These are phyloP conservation scores for Paecilomyces variotii DNA, from an alignment of 2,329 filamentous ascomycete genomes.

Conservation along the genomic window DNA sequence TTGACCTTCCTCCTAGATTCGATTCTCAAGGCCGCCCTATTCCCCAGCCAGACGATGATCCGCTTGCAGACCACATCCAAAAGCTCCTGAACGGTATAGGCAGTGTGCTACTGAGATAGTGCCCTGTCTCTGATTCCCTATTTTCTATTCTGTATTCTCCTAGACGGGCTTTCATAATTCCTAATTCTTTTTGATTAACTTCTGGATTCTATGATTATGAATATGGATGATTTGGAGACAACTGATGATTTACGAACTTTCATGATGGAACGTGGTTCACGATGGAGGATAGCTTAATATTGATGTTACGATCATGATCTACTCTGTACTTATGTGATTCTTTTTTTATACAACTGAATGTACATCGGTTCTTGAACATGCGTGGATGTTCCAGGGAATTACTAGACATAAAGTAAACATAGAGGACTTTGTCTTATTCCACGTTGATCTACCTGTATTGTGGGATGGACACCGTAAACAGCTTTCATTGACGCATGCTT, in stretches of 20 bases:
- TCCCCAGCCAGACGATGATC: conserved; percentile 22
- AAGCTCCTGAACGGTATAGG: conserved; percentile 27
- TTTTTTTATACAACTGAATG: background rate
- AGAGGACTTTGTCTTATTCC: too few species aligned
- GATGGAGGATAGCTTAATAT: background rate
- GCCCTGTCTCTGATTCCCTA: background rate
- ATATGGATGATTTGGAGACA: background rate
- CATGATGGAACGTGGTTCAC: background rate
- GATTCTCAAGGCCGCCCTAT: conserved; percentile 33
- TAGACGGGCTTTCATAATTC: background rate
- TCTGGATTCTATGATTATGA: background rate
- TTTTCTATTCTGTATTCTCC: background rate
- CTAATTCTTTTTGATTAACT: background rate
- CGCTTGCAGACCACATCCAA: conserved; percentile 27
- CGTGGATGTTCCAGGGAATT: background rate
- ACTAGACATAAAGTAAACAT: background rate
- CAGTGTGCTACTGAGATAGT: background rate
- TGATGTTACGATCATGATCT: background rate
- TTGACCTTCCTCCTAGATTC: conserved; percentile 38
- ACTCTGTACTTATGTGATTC: background rate
- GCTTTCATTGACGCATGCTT: background rate
- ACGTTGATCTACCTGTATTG: too few species aligned
- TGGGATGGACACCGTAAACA: background rate
- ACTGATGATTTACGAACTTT: background rate
- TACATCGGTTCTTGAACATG: background rate